phyloP scores from a whole-genome alignment of 257 asterid species.

The Ophiorrhiza pumila region DNA sequence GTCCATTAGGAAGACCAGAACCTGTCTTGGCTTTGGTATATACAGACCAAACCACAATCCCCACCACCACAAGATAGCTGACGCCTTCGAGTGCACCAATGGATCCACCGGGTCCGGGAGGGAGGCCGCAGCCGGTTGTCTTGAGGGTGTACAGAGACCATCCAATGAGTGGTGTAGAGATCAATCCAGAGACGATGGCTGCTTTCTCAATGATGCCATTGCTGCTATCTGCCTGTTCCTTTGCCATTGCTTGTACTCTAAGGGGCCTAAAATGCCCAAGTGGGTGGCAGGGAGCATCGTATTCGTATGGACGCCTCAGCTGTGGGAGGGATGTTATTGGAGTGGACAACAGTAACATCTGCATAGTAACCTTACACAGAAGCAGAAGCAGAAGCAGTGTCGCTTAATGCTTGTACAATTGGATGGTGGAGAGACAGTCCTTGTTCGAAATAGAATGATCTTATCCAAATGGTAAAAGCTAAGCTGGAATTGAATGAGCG shows the following conservation, averaged over 20 bases:
- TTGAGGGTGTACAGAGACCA: constrained; percentile 90
- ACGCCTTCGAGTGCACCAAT: constrained; percentile 88
- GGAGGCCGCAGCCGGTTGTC: constrained; percentile 89
- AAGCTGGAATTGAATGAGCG: too few relatives aligned
- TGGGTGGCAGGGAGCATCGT: not conserved
- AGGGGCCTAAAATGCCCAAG: not conserved
- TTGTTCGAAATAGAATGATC: too few relatives aligned
- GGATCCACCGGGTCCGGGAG: constrained; percentile 92
- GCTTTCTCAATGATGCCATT: constrained; percentile 34
- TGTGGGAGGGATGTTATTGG: constrained; percentile 10
- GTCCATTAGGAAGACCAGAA: constrained; percentile 88
- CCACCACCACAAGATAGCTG: constrained; percentile 73
- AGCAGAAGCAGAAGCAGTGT: too few relatives aligned
- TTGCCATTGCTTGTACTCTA: constrained; percentile 49
- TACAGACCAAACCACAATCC: constrained; percentile 80
- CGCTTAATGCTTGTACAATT: too few relatives aligned
- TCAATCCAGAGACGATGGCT: constrained; percentile 53
- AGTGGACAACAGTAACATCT: constrained; percentile 22
- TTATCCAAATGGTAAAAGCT: too few relatives aligned
- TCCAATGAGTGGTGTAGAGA: constrained; percentile 72
- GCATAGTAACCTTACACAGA: too few relatives aligned
- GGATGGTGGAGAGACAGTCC: too few relatives aligned
- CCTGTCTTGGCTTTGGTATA: constrained; percentile 79
- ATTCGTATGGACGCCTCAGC: not conserved
- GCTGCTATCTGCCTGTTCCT: constrained; percentile 37